Evolutionary conservation across 1,139 yeast genomes (phyloP).

Genomic region (Saccharomyces pastorianus): DNA sequence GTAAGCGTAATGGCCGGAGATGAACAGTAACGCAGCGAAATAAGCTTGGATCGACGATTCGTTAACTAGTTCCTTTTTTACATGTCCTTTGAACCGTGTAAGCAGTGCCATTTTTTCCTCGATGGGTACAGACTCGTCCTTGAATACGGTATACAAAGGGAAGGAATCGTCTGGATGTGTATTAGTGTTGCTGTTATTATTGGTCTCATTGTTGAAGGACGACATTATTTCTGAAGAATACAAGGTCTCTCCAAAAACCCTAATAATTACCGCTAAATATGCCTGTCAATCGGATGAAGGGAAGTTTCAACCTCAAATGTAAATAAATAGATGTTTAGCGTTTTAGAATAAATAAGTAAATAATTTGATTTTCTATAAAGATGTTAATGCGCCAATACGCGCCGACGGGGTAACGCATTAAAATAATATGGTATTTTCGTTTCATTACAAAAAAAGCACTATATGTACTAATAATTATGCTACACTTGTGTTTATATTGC

Average conservation of each 20-base stretch:
- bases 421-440: background rate
- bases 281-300: background rate
- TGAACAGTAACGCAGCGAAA: conserved; percentile 40
- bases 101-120: conserved; percentile 38
- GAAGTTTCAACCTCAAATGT: background rate
- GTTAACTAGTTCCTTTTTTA: conserved; percentile 59
- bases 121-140: conserved; percentile 8
- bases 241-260: background rate
- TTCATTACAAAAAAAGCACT: background rate
- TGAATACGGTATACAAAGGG: conserved; percentile 2
- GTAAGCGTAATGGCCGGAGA: conserved; percentile 35
- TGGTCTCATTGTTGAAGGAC: background rate
- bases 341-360: background rate
- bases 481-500: background rate
- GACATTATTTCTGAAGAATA: background rate
- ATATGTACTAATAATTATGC: background rate
- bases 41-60: conserved; percentile 45
- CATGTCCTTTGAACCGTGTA: conserved; percentile 53
- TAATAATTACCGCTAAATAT: background rate
- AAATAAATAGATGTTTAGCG: background rate
- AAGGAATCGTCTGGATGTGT: conserved; percentile 4
- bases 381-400: background rate
- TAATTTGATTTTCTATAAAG: background rate
- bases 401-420: background rate
- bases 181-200: conserved; percentile 3